Percentiles rank a stretch among this genome's conserved stretches.
Evolutionary conservation across 495 filamentous ascomycete genomes (phyloP).

Genomic region (Barbatosphaeria neglecta): DNA sequence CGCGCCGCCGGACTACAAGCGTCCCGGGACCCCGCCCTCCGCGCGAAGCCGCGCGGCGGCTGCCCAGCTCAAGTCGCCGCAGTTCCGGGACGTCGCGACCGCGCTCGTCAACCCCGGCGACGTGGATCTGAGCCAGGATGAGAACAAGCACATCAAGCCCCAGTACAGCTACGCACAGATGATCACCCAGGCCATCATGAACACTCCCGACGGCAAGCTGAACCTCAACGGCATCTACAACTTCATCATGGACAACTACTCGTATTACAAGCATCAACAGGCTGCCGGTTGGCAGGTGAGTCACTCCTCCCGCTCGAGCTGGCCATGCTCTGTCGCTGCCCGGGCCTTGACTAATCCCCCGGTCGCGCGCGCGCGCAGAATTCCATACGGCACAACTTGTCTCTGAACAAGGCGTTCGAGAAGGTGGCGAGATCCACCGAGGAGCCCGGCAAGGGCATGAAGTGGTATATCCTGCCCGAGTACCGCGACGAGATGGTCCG

Average conservation of each 20-base stretch:
- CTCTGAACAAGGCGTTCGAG: constrained; percentile 81
- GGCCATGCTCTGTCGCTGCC: background rate
- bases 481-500: constrained; percentile 59
- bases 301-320: constrained; percentile 5
- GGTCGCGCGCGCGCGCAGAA: constrained; percentile 60
- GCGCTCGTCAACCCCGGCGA: constrained; percentile 37
- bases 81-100: constrained; percentile 26
- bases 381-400: constrained; percentile 91
- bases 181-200: constrained; percentile 90
- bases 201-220: constrained; percentile 69
- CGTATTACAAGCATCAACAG: constrained; percentile 75
- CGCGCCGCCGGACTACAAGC: constrained; percentile 55
- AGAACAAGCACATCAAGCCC: constrained; percentile 80
- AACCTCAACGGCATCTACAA: constrained; percentile 84
- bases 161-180: constrained; percentile 93
- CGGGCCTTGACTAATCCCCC: constrained; percentile 10
- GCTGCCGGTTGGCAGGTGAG: constrained; percentile 74
- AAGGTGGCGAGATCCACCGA: constrained; percentile 86
- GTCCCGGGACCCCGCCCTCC: constrained; percentile 56
- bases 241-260: constrained; percentile 78
- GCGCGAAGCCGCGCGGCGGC: constrained; percentile 19
- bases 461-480: constrained; percentile 82
- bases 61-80: constrained; percentile 29
- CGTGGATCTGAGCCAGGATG: constrained; percentile 76
- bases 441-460: constrained; percentile 97